A percentile compares a stretch with the other conserved stretches of the same genome.
Evolutionary conservation across 1,139 yeast genomes (phyloP).

Genomic region (Candida glucosophila): DNA sequence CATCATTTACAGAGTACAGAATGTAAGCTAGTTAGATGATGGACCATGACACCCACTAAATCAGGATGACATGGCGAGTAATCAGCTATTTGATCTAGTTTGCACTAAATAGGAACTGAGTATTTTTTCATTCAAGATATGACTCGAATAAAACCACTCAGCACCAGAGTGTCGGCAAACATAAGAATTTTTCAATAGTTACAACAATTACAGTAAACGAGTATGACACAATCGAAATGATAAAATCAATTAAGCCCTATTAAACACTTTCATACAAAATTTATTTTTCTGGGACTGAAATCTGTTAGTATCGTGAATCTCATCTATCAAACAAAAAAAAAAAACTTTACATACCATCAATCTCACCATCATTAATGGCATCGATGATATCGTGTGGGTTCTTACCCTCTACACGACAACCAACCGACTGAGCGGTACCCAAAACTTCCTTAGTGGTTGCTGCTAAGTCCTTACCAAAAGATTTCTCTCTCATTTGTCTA

Average conservation of each 20-base stretch:
- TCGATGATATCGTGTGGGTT: constrained; percentile 99
- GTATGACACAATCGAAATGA: constrained; percentile 3
- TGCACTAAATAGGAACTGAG: constrained; percentile 94
- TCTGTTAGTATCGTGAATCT: constrained; percentile 5
- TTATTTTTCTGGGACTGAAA: constrained; percentile 71
- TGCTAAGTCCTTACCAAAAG: constrained; percentile 95
- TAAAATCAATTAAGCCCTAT: constrained; percentile 26
- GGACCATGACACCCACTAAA: constrained; percentile 47
- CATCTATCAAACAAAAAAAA: not conserved
- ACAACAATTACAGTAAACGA: constrained; percentile 2
- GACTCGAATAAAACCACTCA: constrained; percentile 27
- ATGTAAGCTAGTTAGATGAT: constrained; percentile 50
- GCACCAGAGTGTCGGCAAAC: constrained; percentile 98
- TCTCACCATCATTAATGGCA: constrained; percentile 96
- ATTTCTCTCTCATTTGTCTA: constrained; percentile 94
- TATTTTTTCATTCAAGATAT: constrained; percentile 32
- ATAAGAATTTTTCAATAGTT: constrained; percentile 6
- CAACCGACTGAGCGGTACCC: constrained; percentile 99
- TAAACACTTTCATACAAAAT: constrained; percentile 28
- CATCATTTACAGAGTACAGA: too few species aligned
- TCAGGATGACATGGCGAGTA: constrained; percentile 62
- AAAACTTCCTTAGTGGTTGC: constrained; percentile 98
- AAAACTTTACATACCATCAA: constrained; percentile 38
- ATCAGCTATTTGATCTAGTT: constrained; percentile 68
- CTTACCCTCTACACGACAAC: constrained; percentile 98